Percentiles rank a stretch among this genome's conserved stretches.
Conservation (phyloP, 2,329 filamentous ascomycete species). For the Didymella lethalis region DNA sequence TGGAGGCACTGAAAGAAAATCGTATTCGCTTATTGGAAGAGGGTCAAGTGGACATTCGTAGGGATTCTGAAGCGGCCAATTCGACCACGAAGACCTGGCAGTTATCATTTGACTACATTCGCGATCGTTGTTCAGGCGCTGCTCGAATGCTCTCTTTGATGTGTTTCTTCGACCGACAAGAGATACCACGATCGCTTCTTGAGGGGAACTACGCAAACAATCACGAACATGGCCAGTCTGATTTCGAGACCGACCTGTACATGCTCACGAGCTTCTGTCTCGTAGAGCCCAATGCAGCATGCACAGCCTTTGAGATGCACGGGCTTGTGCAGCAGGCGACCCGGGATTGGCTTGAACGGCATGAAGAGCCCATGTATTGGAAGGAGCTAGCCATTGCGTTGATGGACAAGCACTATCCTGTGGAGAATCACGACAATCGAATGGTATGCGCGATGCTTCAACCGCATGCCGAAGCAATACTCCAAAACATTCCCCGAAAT, state of each 20-base stretch:
- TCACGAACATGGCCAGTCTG: background rate
- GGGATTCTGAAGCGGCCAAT: slow-evolving; percentile 15
- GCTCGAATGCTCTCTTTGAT: slow-evolving; percentile 54
- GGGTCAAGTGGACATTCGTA: slow-evolving; percentile 1
- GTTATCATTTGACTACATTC: slow-evolving; percentile 48
- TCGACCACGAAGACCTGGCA: slow-evolving; percentile 50
- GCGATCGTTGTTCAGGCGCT: slow-evolving; percentile 38
- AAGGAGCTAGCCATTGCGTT: no score
- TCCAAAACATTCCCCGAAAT: no score
- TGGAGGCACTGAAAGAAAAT: background rate
- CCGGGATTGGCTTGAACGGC: no score
- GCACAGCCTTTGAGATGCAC: slow-evolving; percentile 30
- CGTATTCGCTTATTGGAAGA: background rate
- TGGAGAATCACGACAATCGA: no score
- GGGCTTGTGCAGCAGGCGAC: slow-evolving; percentile 24
- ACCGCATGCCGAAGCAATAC: no score
- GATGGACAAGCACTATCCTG: no score
- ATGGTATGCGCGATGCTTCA: no score
- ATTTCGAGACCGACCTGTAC: slow-evolving; percentile 32
- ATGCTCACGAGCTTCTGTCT: slow-evolving; percentile 28
- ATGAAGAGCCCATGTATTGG: no score
- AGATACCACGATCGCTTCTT: slow-evolving; percentile 35
- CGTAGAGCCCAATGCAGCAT: slow-evolving; percentile 13
- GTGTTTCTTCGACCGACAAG: slow-evolving; percentile 30
- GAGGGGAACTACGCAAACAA: slow-evolving; percentile 16